Evolutionary conservation across 768 basidiomycete species (phyloP).

Genomic region (Leccinellum rugosiceps): DNA sequence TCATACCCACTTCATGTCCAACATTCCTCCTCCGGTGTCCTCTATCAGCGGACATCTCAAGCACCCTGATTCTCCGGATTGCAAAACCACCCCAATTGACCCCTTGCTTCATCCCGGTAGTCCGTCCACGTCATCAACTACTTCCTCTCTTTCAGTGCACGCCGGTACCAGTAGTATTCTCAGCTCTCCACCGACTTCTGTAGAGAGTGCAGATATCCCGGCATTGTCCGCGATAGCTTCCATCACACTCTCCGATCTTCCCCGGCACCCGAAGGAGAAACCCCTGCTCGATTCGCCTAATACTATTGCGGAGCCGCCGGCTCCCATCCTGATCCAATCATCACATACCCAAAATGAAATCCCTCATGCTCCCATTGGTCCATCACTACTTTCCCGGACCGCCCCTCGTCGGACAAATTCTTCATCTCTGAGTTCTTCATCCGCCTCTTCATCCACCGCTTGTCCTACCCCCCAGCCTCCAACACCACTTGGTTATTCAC

Average conservation of each 20-base stretch:
- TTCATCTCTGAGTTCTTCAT: conserved; percentile 18
- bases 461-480: conserved; percentile 25
- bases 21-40: conserved; percentile 4
- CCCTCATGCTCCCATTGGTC: conserved; percentile 32
- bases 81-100: conserved; percentile 1
- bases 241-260: conserved; percentile 15
- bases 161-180: conserved; percentile 31
- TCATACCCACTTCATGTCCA: conserved; percentile 16
- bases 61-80: conserved; percentile 2
- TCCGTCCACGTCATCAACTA: conserved; percentile 28
- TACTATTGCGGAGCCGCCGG: conserved; percentile 1
- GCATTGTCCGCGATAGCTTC: conserved; percentile 34
- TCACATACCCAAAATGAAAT: conserved; percentile 16
- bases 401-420: conserved; percentile 39
- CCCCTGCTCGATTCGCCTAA: background rate
- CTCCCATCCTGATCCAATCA: conserved; percentile 27
- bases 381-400: conserved; percentile 64
- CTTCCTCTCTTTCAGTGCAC: conserved; percentile 48
- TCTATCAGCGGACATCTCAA: conserved; percentile 27
- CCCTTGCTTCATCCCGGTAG: conserved; percentile 35
- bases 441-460: conserved; percentile 18
- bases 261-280: background rate
- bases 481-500: conserved; percentile 27
- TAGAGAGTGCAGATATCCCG: conserved; percentile 36
- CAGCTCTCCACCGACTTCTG: conserved; percentile 58